A percentile compares a stretch with the other conserved stretches of the same genome.
Evolutionary conservation across 345 rosid species (phyloP).

Genomic region (Eucalyptus erythrocorys): DNA sequence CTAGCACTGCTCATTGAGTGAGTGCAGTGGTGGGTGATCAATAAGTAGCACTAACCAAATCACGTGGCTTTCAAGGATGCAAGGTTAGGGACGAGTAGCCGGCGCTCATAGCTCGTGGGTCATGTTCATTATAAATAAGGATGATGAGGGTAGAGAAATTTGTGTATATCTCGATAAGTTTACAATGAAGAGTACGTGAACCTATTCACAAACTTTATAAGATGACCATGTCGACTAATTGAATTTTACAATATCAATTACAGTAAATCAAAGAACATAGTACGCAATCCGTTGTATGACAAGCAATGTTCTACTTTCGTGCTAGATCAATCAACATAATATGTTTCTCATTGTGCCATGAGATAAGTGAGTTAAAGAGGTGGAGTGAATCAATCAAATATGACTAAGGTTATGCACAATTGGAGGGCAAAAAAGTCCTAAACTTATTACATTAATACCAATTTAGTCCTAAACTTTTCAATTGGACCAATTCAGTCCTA

Average conservation of each 20-base stretch:
- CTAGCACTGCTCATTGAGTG: background rate
- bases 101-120: background rate
- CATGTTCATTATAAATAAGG: background rate
- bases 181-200: background rate
- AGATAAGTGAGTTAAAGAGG: background rate
- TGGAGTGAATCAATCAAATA: background rate
- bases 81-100: background rate
- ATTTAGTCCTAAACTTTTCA: no score
- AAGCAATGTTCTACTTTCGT: background rate
- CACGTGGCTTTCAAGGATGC: background rate
- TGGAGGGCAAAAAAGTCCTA: no score
- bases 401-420: background rate
- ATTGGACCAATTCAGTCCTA: no score
- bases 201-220: no score
- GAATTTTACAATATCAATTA: background rate
- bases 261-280: background rate
- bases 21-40: background rate
- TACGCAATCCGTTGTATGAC: background rate
- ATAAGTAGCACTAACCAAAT: background rate
- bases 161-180: background rate
- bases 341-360: background rate
- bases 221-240: no score
- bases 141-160: background rate
- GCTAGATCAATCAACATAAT: background rate
- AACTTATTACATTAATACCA: no score